A percentile compares a stretch with the other conserved stretches of the same genome.
These are phyloP conservation scores for Lupinus albus DNA, from an alignment of 306 rosid genomes.

Conservation along the genomic window DNA sequence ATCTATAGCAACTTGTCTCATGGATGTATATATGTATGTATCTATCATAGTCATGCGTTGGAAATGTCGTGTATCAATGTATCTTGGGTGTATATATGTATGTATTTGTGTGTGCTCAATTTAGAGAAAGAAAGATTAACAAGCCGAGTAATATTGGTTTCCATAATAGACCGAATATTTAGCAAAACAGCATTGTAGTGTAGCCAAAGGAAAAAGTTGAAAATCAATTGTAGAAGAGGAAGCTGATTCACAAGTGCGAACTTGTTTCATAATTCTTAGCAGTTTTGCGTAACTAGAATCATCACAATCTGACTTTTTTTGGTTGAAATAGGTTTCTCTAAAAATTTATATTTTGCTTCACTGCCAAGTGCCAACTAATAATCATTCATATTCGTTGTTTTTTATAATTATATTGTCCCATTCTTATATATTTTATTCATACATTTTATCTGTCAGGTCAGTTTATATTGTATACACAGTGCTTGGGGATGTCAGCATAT, in stretches of 20 bases:
- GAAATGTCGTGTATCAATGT: too few relatives aligned
- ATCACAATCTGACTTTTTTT: conserved; percentile 10
- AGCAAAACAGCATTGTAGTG: conserved; percentile 24
- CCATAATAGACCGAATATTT: conserved; percentile 18
- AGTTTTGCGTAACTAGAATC: conserved; percentile 8
- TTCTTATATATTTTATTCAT: conserved; percentile 14
- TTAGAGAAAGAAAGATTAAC: conserved; percentile 12
- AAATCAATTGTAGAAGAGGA: conserved; percentile 23
- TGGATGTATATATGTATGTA: background rate
- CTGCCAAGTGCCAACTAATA: background rate
- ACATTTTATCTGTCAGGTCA: conserved; percentile 53
- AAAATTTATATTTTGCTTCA: conserved; percentile 11
- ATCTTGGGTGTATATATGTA: background rate
- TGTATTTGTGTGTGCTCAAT: background rate
- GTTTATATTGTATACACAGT: conserved; percentile 75
- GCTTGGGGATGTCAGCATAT: conserved; percentile 78
- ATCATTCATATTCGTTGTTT: background rate
- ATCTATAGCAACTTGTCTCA: too few relatives aligned
- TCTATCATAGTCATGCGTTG: too few relatives aligned
- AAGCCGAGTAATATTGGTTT: conserved; percentile 2
- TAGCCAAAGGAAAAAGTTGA: background rate
- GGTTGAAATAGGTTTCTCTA: conserved; percentile 2
- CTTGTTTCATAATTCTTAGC: conserved; percentile 23
- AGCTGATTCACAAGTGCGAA: conserved; percentile 9
- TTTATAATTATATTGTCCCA: background rate